Evolutionary conservation across 345 rosid genomes (phyloP).

Genomic region (Salix viminalis): DNA sequence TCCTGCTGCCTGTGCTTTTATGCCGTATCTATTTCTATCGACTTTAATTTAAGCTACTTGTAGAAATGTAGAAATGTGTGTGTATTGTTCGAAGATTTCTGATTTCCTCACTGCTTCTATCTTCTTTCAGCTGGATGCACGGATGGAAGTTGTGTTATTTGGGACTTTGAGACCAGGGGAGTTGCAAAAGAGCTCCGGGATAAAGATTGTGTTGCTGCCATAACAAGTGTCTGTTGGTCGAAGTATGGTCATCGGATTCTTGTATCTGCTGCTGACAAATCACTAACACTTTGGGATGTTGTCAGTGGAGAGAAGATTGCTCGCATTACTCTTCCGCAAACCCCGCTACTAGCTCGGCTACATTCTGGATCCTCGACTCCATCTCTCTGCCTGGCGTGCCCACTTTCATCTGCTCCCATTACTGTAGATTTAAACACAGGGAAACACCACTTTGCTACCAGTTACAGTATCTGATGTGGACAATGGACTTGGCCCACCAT

Average conservation of each 20-base stretch:
- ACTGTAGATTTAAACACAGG: slow-evolving; percentile 75
- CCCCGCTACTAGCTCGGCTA: slow-evolving; percentile 76
- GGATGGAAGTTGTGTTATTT: slow-evolving; percentile 85
- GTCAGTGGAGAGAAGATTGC: slow-evolving; percentile 59
- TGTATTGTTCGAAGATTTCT: background rate
- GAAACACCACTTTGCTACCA: slow-evolving; percentile 64
- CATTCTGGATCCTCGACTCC: slow-evolving; percentile 78
- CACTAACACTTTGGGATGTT: slow-evolving; percentile 92
- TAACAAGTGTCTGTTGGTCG: slow-evolving; percentile 95
- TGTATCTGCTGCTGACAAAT: slow-evolving; percentile 93
- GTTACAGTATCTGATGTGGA: slow-evolving; percentile 49
- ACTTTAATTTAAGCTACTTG: background rate
- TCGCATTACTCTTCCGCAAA: slow-evolving; percentile 63
- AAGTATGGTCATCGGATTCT: slow-evolving; percentile 85
- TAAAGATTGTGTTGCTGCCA: slow-evolving; percentile 65
- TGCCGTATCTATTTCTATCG: background rate
- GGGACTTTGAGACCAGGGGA: slow-evolving; percentile 98
- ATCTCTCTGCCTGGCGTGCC: slow-evolving; percentile 78
- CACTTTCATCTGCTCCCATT: slow-evolving; percentile 93
- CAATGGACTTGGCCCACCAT: slow-evolving; percentile 51
- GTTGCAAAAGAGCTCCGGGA: slow-evolving; percentile 89
- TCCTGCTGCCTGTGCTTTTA: background rate
- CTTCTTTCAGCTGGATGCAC: slow-evolving; percentile 76
- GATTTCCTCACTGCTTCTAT: background rate
- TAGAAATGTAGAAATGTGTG: background rate